Evolutionary conservation across 257 asterid genomes (phyloP).

Genomic region (Solanum dulcamara): DNA sequence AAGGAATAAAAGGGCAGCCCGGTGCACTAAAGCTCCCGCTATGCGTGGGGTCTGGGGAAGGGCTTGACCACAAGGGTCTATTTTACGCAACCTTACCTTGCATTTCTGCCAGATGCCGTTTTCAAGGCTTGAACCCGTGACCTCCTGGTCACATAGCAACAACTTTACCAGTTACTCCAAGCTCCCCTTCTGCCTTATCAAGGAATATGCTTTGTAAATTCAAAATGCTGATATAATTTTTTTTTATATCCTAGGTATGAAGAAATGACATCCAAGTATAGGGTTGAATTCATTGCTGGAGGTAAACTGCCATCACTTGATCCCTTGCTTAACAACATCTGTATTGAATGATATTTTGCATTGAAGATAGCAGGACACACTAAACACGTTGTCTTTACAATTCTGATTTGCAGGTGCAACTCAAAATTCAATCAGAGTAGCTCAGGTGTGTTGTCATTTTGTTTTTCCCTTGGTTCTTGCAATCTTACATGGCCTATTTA

Average conservation of each 20-base stretch:
- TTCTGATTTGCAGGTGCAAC: slow-evolving; percentile 65
- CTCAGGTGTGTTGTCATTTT: slow-evolving; percentile 47
- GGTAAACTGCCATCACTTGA: slow-evolving; percentile 28
- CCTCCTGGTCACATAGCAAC: no score
- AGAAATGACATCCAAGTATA: slow-evolving; percentile 66
- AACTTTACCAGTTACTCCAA: no score
- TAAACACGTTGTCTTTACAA: neutral
- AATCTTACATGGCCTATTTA: neutral
- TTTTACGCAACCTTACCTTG: no score
- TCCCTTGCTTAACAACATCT: neutral
- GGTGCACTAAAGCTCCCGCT: no score
- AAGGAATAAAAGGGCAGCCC: no score
- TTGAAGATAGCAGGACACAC: neutral
- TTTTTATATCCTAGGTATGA: slow-evolving; percentile 57
- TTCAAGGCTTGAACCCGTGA: no score
- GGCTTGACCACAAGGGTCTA: no score
- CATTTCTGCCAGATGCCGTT: no score
- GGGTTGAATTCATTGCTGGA: slow-evolving; percentile 91
- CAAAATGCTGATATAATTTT: neutral
- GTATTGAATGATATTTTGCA: neutral
- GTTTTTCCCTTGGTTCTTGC: neutral
- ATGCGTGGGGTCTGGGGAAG: no score
- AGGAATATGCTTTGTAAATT: neutral
- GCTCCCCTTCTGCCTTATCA: neutral
- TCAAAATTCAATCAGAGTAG: slow-evolving; percentile 90